Evolutionary conservation across 306 rosid species (phyloP).

Genomic region (Acacia crassicarpa): DNA sequence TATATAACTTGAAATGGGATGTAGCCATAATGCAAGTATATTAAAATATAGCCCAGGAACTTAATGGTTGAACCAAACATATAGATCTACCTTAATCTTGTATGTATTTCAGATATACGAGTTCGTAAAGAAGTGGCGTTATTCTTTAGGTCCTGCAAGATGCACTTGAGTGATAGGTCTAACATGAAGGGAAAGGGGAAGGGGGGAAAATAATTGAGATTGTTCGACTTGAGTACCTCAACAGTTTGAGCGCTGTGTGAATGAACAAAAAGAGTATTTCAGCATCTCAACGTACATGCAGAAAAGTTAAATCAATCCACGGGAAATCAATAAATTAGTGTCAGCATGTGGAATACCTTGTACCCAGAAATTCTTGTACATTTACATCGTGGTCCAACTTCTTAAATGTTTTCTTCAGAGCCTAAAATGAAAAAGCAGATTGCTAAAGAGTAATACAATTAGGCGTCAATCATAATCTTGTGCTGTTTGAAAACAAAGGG

Average conservation of each 20-base stretch:
- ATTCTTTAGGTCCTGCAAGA: constrained; percentile 52
- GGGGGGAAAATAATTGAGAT: neutral
- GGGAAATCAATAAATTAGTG: neutral
- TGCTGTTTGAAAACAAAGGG: neutral
- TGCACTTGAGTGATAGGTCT: neutral
- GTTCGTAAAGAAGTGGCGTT: constrained; percentile 42
- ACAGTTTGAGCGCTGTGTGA: constrained; percentile 63
- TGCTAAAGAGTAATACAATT: constrained; percentile 11
- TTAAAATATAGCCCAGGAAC: constrained; percentile 14
- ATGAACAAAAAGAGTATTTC: constrained; percentile 21
- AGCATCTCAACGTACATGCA: neutral
- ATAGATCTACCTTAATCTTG: constrained; percentile 57
- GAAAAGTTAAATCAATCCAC: neutral
- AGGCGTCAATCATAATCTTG: neutral
- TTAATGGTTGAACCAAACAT: neutral
- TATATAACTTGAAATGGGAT: constrained; percentile 7
- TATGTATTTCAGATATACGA: constrained; percentile 52
- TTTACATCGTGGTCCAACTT: constrained; percentile 85
- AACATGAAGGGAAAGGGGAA: constrained; percentile 12
- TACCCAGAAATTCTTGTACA: constrained; percentile 68
- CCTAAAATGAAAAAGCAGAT: constrained; percentile 51
- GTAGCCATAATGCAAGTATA: constrained; percentile 4
- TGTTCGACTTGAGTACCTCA: constrained; percentile 46
- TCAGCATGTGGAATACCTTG: constrained; percentile 51
- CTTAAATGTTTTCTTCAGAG: constrained; percentile 76